A percentile compares a stretch with the other conserved stretches of the same genome.
Evolutionary conservation across 257 asterid species (phyloP).

Genomic region (Petunia axillaris): DNA sequence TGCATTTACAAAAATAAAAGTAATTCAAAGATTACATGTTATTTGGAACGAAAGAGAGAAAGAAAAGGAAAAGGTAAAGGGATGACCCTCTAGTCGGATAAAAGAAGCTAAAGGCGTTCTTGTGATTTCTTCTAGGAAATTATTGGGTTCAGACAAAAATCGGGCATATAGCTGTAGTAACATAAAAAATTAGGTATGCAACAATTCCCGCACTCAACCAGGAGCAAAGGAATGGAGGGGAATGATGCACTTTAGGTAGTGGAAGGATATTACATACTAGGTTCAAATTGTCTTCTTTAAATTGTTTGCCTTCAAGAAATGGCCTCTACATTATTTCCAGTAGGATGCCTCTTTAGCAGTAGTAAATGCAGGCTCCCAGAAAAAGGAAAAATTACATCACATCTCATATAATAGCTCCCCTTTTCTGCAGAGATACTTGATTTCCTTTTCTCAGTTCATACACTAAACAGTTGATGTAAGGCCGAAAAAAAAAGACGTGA

Average conservation of each 20-base stretch:
- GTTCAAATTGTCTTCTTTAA: neutral
- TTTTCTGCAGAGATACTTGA: neutral
- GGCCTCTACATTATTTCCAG: neutral
- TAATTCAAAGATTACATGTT: neutral
- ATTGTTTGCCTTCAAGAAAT: neutral
- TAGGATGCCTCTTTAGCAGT: neutral
- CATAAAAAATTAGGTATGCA: neutral
- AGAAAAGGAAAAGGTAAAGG: neutral
- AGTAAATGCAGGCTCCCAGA: neutral
- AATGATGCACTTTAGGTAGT: constrained; percentile 1
- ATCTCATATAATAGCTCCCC: neutral
- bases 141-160: neutral
- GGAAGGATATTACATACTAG: neutral
- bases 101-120: neutral
- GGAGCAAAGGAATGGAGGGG: neutral
- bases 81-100: neutral
- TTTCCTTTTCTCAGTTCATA: neutral
- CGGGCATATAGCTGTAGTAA: neutral
- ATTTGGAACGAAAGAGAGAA: neutral
- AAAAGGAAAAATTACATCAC: constrained; percentile 2
- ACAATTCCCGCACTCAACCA: neutral
- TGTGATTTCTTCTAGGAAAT: constrained; percentile 1
- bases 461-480: neutral
- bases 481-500: neutral
- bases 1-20: neutral